Conservation (phyloP, 2,329 filamentous ascomycete species). For the Xylariaceae sp. region DNA sequence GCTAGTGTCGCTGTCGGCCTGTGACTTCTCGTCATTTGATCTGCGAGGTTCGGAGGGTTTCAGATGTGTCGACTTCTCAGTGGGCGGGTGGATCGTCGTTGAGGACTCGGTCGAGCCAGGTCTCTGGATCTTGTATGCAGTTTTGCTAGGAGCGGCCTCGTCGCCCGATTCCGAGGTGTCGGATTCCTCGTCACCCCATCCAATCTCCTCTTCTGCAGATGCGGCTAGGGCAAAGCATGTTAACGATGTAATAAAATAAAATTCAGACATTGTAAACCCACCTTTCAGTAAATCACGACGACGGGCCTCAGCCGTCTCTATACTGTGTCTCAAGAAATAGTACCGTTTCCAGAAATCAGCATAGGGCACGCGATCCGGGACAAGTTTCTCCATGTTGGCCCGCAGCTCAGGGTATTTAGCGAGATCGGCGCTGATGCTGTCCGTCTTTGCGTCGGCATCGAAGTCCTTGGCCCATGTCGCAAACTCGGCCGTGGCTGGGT, state of each 20-base stretch:
- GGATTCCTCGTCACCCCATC: slow-evolving; percentile 58
- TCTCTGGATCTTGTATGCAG: slow-evolving; percentile 48
- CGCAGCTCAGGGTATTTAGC: slow-evolving; percentile 87
- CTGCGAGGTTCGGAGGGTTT: slow-evolving; percentile 72
- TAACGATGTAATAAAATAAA: slow-evolving; percentile 35
- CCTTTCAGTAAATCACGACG: slow-evolving; percentile 90
- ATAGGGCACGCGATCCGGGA: slow-evolving; percentile 93
- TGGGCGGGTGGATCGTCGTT: slow-evolving; percentile 64
- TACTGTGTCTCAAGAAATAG: slow-evolving; percentile 90
- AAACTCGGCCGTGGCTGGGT: slow-evolving; percentile 79
- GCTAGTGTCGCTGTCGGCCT: slow-evolving; percentile 91
- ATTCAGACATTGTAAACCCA: slow-evolving; percentile 50
- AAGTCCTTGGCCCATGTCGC: slow-evolving; percentile 76
- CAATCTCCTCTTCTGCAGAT: slow-evolving; percentile 73
- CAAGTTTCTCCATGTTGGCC: slow-evolving; percentile 90
- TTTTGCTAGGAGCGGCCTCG: slow-evolving; percentile 45
- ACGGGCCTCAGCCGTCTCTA: slow-evolving; percentile 91
- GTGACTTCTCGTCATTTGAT: slow-evolving; percentile 88
- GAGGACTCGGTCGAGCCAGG: slow-evolving; percentile 61
- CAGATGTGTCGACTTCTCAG: slow-evolving; percentile 48
- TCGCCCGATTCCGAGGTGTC: slow-evolving; percentile 46
- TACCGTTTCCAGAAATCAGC: slow-evolving; percentile 91
- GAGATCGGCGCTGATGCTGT: slow-evolving; percentile 80
- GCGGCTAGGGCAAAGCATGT: slow-evolving; percentile 57
- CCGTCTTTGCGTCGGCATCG: slow-evolving; percentile 83